These are phyloP conservation scores for Blepharisma japonicum DNA, from an alignment of 73 alveolate genomes.

Conservation along the genomic window DNA sequence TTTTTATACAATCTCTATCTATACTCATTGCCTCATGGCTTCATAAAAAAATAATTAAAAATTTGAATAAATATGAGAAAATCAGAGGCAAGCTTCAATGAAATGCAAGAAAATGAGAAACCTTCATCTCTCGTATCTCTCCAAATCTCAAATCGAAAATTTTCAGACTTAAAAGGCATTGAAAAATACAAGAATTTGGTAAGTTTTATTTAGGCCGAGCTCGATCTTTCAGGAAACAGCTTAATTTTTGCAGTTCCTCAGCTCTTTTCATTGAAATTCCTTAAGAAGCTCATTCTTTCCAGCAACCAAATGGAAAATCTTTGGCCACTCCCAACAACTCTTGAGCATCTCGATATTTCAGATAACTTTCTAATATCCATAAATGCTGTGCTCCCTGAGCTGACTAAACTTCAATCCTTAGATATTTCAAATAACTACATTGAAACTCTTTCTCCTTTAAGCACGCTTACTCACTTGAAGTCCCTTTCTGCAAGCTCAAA, in stretches of 20 bases:
- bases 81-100: neutral
- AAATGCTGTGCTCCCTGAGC: conserved; percentile 1
- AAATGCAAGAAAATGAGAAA: conserved; percentile 23
- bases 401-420: neutral
- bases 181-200: conserved; percentile 29
- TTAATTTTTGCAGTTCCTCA: conserved; percentile 16
- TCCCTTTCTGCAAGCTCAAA: neutral
- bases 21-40: too few species aligned
- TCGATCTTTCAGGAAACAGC: conserved; percentile 32
- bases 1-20: too few species aligned
- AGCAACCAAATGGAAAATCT: neutral
- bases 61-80: conserved; percentile 11
- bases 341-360: conserved; percentile 35
- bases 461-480: neutral
- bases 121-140: conserved; percentile 14
- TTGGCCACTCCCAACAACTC: conserved; percentile 22
- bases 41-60: too few species aligned
- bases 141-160: neutral
- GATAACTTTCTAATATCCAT: neutral
- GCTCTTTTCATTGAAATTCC: conserved; percentile 14
- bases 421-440: neutral
- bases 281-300: conserved; percentile 24
- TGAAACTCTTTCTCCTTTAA: neutral
- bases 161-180: neutral
- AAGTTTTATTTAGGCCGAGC: conserved; percentile 25